Conservation (phyloP, 768 basidiomycete species). For the Rhodotorula diobovata region DNA sequence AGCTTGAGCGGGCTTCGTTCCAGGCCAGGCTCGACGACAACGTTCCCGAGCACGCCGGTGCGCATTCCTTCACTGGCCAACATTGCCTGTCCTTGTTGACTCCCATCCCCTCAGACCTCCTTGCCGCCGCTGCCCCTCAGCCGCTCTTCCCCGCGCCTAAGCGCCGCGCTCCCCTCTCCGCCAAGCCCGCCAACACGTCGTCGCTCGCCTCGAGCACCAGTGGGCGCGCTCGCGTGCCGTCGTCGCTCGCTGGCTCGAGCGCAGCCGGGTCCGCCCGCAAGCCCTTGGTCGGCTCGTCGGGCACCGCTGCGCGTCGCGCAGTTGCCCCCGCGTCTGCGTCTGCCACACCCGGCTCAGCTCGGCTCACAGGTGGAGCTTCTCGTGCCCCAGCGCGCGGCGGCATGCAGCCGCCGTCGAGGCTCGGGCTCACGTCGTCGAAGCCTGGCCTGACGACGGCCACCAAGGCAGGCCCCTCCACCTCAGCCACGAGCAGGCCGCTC, state of each 20-base stretch:
- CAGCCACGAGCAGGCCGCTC: background rate
- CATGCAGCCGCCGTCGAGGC: background rate
- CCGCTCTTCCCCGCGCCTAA: constrained; percentile 9
- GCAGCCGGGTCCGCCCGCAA: background rate
- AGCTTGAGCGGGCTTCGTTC: background rate
- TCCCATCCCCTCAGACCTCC: background rate
- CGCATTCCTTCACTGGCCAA: too few species aligned
- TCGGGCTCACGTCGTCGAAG: background rate
- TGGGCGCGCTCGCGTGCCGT: background rate
- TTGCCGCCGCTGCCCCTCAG: background rate
- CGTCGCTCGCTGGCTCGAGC: background rate
- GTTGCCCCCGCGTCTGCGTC: background rate
- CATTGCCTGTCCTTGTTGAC: background rate
- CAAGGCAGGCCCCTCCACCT: background rate
- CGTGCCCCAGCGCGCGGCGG: background rate
- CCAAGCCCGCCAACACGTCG: background rate
- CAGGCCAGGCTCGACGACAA: background rate
- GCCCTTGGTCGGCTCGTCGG: too few species aligned
- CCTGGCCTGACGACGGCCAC: too few species aligned
- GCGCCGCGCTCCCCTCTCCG: background rate
- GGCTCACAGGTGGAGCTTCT: background rate
- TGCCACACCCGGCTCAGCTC: too few species aligned
- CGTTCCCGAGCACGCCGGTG: background rate
- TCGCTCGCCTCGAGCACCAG: background rate
- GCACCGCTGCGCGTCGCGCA: too few species aligned